Conservation (phyloP, 768 basidiomycete species). For the Mycena amicta region DNA sequence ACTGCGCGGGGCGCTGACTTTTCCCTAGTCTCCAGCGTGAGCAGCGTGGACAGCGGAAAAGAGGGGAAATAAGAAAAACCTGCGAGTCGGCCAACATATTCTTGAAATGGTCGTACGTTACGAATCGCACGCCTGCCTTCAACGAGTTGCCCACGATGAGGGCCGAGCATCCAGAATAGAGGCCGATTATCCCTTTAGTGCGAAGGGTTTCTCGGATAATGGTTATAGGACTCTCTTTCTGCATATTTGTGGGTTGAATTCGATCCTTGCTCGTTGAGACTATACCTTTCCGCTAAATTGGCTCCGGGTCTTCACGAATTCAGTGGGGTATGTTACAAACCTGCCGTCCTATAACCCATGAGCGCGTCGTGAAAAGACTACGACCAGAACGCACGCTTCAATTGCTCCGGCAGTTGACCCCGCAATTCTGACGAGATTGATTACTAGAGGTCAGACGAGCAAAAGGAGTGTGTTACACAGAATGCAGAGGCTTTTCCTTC, state of each 20-base stretch:
- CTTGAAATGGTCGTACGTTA: constrained; percentile 95
- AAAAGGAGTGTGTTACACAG: constrained; percentile 48
- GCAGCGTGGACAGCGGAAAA: constrained; percentile 2
- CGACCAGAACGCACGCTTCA: constrained; percentile 73
- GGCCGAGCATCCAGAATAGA: constrained; percentile 93
- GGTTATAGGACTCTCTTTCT: constrained; percentile 67
- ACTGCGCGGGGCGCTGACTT: constrained; percentile 85
- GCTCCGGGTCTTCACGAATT: constrained; percentile 91
- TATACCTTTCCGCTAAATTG: constrained; percentile 84
- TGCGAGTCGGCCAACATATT: constrained; percentile 76
- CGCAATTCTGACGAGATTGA: constrained; percentile 52
- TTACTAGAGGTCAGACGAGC: background rate
- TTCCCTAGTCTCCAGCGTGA: constrained; percentile 60
- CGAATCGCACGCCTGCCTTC: constrained; percentile 96
- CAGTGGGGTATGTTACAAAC: constrained; percentile 85
- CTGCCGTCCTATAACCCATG: constrained; percentile 49
- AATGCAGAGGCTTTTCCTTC: constrained; percentile 84
- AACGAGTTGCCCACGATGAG: constrained; percentile 87
- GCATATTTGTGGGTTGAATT: background rate
- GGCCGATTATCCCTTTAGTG: constrained; percentile 74
- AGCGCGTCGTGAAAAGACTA: constrained; percentile 20
- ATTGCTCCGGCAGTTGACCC: constrained; percentile 91
- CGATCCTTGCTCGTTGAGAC: background rate
- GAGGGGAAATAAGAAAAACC: constrained; percentile 48
- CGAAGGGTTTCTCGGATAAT: constrained; percentile 77